phyloP scores from a whole-genome alignment of 1,139 yeast genomes.

The Arxiozyma slooffiae region DNA sequence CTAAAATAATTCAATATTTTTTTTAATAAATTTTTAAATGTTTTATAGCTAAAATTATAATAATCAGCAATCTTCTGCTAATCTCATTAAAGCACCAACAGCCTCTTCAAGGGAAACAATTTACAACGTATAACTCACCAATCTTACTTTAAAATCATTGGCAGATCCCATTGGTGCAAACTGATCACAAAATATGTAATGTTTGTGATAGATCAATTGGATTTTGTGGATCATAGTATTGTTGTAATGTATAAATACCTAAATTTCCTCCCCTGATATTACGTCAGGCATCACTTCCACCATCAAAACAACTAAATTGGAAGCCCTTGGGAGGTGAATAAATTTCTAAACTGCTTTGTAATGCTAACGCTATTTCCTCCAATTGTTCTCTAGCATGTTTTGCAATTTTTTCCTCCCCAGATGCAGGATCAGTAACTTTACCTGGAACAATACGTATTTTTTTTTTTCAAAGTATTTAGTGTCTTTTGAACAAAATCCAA shows the following conservation, averaged over 20 bases:
- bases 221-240: slow-evolving; percentile 37
- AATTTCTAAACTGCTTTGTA: slow-evolving; percentile 53
- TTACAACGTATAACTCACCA: slow-evolving; percentile 93
- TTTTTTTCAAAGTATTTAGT: slow-evolving; percentile 44
- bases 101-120: slow-evolving; percentile 87
- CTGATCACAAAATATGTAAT: slow-evolving; percentile 90
- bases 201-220: slow-evolving; percentile 49
- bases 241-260: slow-evolving; percentile 77
- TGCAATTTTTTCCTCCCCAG: slow-evolving; percentile 36
- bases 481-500: slow-evolving; percentile 62
- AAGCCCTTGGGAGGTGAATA: slow-evolving; percentile 45
- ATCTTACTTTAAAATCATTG: slow-evolving; percentile 85
- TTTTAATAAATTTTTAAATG: too few relatives aligned
- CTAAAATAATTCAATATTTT: not conserved
- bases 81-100: slow-evolving; percentile 50
- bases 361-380: slow-evolving; percentile 81
- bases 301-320: slow-evolving; percentile 89
- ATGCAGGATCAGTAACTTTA: slow-evolving; percentile 18
- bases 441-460: slow-evolving; percentile 72
- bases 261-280: slow-evolving; percentile 91
- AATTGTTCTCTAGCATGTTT: slow-evolving; percentile 69
- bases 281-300: slow-evolving; percentile 95
- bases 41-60: not conserved
- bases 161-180: slow-evolving; percentile 82
- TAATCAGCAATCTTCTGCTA: slow-evolving; percentile 25